phyloP scores from a whole-genome alignment of 202 grass and related monocot species.

The Tripidium arundinaceum region DNA sequence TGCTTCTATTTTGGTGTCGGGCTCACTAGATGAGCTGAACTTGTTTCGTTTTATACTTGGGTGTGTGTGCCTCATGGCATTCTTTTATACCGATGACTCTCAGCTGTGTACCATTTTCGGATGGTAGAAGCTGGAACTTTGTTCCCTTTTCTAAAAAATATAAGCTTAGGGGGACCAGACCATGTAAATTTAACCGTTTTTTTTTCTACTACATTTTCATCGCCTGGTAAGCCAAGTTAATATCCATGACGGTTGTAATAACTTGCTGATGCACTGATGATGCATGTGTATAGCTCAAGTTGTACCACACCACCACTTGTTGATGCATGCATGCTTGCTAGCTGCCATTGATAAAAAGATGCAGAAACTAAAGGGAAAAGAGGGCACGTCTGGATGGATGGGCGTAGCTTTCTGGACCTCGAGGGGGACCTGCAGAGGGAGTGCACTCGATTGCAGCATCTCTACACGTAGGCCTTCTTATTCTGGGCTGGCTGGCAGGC shows the following conservation, averaged over 20 bases:
- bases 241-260: background rate
- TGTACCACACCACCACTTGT: background rate
- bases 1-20: no score
- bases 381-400: background rate
- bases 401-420: slow-evolving; percentile 20
- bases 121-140: no score
- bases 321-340: slow-evolving; percentile 12
- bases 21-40: no score
- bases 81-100: no score
- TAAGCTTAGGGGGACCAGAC: no score
- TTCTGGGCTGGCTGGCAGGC: background rate
- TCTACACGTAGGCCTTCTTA: slow-evolving; percentile 39
- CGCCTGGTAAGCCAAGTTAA: background rate
- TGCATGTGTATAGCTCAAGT: background rate
- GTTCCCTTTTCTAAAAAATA: no score
- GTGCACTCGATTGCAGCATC: slow-evolving; percentile 28
- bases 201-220: background rate
- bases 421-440: background rate
- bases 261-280: background rate
- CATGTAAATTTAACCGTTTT: no score
- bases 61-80: no score
- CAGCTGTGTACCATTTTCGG: no score
- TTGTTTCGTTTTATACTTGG: no score
- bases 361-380: no score
- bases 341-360: slow-evolving; percentile 15